phyloP scores from a whole-genome alignment of 257 asterid species.

The Fraxinus pennsylvanica region DNA sequence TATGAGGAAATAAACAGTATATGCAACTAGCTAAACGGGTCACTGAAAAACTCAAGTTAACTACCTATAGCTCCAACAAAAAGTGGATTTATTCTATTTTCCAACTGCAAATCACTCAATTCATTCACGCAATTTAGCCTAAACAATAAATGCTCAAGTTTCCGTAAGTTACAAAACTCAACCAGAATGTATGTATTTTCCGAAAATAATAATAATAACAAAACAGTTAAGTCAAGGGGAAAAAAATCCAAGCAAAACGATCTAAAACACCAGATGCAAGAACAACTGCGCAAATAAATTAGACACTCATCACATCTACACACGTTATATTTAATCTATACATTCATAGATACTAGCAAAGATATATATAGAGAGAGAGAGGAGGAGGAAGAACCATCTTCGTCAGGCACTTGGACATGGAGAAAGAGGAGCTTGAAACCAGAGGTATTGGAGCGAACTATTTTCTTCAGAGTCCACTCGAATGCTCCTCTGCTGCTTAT shows the following conservation, averaged over 20 bases:
- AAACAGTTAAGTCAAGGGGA: not conserved
- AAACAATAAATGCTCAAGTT: not conserved
- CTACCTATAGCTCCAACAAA: not conserved
- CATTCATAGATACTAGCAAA: not conserved
- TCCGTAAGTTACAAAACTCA: not conserved
- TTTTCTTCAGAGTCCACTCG: slow-evolving; percentile 77
- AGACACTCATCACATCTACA: not conserved
- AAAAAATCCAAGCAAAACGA: not conserved
- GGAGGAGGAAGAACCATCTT: slow-evolving; percentile 50
- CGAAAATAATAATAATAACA: not conserved
- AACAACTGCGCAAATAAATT: not conserved
- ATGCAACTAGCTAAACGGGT: not conserved
- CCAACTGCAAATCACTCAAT: not conserved
- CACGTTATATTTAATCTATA: not conserved
- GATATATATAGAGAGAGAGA: not conserved
- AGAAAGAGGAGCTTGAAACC: slow-evolving; percentile 66
- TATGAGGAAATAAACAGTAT: not conserved
- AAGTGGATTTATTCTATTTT: not conserved
- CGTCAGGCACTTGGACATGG: slow-evolving; percentile 85
- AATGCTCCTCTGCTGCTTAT: slow-evolving; percentile 84
- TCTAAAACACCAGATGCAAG: not conserved
- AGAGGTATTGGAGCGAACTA: slow-evolving; percentile 65
- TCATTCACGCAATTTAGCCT: not conserved
- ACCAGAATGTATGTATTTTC: no score
- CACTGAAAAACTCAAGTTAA: not conserved